Conservation (phyloP, 176 grass and related monocot species). For the Phoenix roebelenii region DNA sequence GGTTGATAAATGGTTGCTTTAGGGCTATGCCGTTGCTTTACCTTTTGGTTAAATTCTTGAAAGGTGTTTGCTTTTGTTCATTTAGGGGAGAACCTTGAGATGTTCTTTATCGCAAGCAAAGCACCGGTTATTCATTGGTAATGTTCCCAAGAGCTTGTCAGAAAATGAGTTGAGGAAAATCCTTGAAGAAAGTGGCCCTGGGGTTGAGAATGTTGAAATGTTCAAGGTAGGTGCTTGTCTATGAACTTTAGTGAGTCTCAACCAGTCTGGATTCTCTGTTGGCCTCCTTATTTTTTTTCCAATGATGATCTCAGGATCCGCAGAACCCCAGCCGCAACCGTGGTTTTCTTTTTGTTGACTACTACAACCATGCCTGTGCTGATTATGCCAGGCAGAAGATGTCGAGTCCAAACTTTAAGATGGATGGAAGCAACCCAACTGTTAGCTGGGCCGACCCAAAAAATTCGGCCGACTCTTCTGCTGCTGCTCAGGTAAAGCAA, state of each 20-base stretch:
- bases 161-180: slow-evolving; percentile 78
- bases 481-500: slow-evolving; percentile 53
- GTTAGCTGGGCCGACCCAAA: slow-evolving; percentile 95
- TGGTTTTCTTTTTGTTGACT: slow-evolving; percentile 94
- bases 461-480: slow-evolving; percentile 49
- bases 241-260: background rate
- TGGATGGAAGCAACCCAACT: slow-evolving; percentile 87
- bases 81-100: slow-evolving; percentile 83
- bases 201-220: slow-evolving; percentile 81
- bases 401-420: slow-evolving; percentile 60
- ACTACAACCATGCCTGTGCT: slow-evolving; percentile 88
- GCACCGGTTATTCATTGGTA: slow-evolving; percentile 87
- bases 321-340: slow-evolving; percentile 81
- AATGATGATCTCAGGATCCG: slow-evolving; percentile 48
- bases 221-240: slow-evolving; percentile 51
- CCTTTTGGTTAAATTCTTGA: background rate
- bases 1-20: background rate
- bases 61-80: slow-evolving; percentile 8
- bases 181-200: slow-evolving; percentile 65
- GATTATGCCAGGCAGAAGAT: slow-evolving; percentile 70
- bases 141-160: slow-evolving; percentile 88
- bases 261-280: background rate
- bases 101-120: slow-evolving; percentile 89
- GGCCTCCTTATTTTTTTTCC: slow-evolving; percentile 7
- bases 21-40: background rate